Evolutionary conservation across 352 stramenopile genomes (phyloP), one percentile per base, ranked within the genome.

Genomic region (Albugo candida): DNA sequence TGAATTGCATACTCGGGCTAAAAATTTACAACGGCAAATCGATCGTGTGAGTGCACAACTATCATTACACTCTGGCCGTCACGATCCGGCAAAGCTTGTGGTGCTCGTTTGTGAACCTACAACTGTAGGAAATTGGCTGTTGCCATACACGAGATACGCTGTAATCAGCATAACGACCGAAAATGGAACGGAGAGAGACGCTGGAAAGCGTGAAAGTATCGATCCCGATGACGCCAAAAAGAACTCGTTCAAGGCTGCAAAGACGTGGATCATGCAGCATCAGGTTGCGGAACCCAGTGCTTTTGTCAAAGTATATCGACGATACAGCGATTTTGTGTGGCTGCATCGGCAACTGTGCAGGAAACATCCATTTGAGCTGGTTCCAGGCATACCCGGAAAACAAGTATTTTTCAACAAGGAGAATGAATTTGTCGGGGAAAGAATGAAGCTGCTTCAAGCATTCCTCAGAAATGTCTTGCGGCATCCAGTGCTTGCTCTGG

Each of bases 311-410:
- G 76, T 89, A 4, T 89, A 89, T 47, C 73, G 76, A 16, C 73
- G 76, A 5, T 89, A 86, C 63, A 86, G 73, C 48, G 76, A 89
- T 56, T 89, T 89, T 67, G 60, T 86, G 43, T 89, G 76, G 76
- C 61, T 89, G 35, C 71, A 85, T 48, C 58, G 63, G 13, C 67
- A 81, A 45, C 50, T 89, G 11, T 59, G 66, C 37, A 65, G 64
- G 37, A 56, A 69, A n/a, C 86, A 80, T 39, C 76, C 76, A 16
- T 81, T 79, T 42, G 64, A 83, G 19, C 56, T 89, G 27, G 71
- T 89, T 12, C 76, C 76, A 17, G 78, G 63, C 14, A 59, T 89
- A 16, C 76, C 76, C 0, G 73, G 61, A 5, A 89, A 89, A 43
- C 73, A 85, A 36, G 41, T 86, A 13, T 81, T 86, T 27, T 79